Base-by-base conservation (phyloP, 192 early-diverging fungal genomes). In the Backusella liffmaniae region DNA sequence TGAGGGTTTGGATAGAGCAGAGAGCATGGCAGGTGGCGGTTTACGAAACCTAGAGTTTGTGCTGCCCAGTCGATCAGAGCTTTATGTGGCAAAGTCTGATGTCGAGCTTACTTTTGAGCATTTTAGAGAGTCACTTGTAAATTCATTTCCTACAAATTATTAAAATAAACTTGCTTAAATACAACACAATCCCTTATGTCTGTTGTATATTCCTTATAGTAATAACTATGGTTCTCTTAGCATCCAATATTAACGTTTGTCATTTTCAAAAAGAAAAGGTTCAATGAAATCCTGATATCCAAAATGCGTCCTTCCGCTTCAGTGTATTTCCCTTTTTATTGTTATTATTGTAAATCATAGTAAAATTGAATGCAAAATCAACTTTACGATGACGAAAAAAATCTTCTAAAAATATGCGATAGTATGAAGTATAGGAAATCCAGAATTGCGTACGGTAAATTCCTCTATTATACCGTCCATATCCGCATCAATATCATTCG, bases 401-500 rank as follows among this genome's bases (percentile, higher is more conserved):
- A 49, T 1, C 46, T 62, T 62, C 46, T 81, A 93, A 75, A 90
- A 93, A 67, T 85, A 94, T 1, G 86, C 83, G 5, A 89, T 79
- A n/a, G 88, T 86, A 67, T 94, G 90, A 39, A 92, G 72, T 9
- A 94, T 77, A 23, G 86, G 80, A 44, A 90, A 83, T n/a, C 46
- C 82, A 5, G 87, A 82, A 65, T 87, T 83, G 15, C 84, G 81
- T 67, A 86, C 80, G 68, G 89, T 84, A 35, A 95, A 95, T 21
- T 88, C 78, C 72, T 96, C 90, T 37, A 98, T 75, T 71, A 98
- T 93, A 12, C 77, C 81, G 49, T 92, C 90, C 77, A 98, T 94
- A 26, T 96, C 93, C n/a, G 91, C 88, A 67, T 96, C 94, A n/a
- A 96, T 77, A 77, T 98, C 94, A 12, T 73, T 75, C 0, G 89